Evolutionary conservation across 176 grass and related monocot species (phyloP), one percentile per base, ranked within the genome.

Genomic region (Zoysia japonica): DNA sequence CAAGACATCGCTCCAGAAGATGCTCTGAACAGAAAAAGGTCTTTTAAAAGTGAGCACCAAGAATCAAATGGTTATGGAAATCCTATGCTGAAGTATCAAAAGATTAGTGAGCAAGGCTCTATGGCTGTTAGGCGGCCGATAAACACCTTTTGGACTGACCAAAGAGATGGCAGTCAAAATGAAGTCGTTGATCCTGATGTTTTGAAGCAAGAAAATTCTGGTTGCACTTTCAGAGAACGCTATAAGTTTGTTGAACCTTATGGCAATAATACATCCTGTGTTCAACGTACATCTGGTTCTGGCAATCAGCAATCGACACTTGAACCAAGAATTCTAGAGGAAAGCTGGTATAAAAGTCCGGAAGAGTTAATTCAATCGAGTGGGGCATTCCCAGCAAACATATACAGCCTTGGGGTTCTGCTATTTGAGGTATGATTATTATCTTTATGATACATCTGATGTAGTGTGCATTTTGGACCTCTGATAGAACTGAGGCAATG

Each of bases 361-460:
- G 92, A 95, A 72, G 96, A 91, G 75, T 80, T 89, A 49, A 80
- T 41, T 79, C 78, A 88, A 63, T 64, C 49, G 45, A 72, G 59
- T 60, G 79, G 64, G 51, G 68, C 61, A 87, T 86, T 85, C 17
- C 78, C 88, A 39, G 87, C 92, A 38, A 99, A 93, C 65, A 91
- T 99, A 46, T 99, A 96, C 78, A 91, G 80, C 82, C 96, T 99
- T 73, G 96, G 96, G 61, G 90, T 99, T 86, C 92, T 99, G 82
- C 77, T 99, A 41, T 99, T 99, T 80, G 96, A 99, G 96, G 96
- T 99, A 83, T 72, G 69, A 66, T 56, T n/a, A 61, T 79, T 75
- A 46, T 44, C 65, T 65, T 75, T 36, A 59, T 67, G 67, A 16
- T 47, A 71, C 55, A 11, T 75, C 62, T 61, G 62, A 39, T 80